These are phyloP conservation scores for Clausena lansium DNA, from an alignment of 345 rosid species.

Conservation along the genomic window DNA sequence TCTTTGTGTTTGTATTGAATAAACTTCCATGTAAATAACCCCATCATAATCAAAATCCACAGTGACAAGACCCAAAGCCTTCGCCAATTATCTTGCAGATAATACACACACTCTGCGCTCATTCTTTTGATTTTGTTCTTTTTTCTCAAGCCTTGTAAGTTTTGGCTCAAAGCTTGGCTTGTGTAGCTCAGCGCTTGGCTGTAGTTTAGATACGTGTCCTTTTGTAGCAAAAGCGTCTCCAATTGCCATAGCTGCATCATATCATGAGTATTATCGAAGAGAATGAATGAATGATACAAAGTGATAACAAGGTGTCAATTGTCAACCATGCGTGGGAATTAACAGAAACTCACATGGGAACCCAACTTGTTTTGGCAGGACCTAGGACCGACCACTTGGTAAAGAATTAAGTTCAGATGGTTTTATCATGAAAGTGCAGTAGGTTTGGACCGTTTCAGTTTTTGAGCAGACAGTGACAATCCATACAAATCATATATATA, in stretches of 20 bases:
- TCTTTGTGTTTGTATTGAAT: slow-evolving; percentile 67
- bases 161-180: slow-evolving; percentile 97
- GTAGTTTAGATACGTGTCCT: slow-evolving; percentile 91
- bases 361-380: slow-evolving; percentile 19
- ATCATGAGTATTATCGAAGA: neutral
- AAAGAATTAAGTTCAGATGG: slow-evolving; percentile 13
- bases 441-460: slow-evolving; percentile 3
- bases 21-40: slow-evolving; percentile 88
- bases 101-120: slow-evolving; percentile 52
- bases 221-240: slow-evolving; percentile 92
- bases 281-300: neutral
- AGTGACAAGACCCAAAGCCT: slow-evolving; percentile 83
- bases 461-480: neutral
- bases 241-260: slow-evolving; percentile 97
- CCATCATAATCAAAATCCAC: slow-evolving; percentile 86
- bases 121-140: slow-evolving; percentile 53
- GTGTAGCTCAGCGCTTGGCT: slow-evolving; percentile 97
- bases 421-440: slow-evolving; percentile 7
- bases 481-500: neutral
- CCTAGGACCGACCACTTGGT: slow-evolving; percentile 4
- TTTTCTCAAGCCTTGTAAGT: slow-evolving; percentile 79
- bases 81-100: slow-evolving; percentile 84
- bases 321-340: slow-evolving; percentile 13
- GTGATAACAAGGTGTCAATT: slow-evolving; percentile 4
- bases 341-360: slow-evolving; percentile 33